Percentiles rank a stretch among this genome's conserved stretches.
phyloP scores from a whole-genome alignment of 106 monocot species.

The Narthecium ossifragum region DNA sequence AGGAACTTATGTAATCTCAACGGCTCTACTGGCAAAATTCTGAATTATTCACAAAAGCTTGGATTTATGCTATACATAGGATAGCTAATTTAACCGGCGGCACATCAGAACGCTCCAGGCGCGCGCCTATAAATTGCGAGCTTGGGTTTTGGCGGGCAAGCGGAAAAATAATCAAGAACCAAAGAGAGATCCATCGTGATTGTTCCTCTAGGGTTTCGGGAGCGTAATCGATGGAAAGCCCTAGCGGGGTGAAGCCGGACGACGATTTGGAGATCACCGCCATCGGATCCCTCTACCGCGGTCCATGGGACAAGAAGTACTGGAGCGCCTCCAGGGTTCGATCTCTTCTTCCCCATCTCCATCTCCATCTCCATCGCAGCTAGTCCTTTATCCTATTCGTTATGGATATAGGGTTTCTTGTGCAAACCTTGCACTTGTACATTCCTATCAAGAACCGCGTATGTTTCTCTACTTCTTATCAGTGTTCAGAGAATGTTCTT shows the following conservation, averaged over 20 bases:
- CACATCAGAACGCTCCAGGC: too few relatives aligned
- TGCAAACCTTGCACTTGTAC: too few relatives aligned
- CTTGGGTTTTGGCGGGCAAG: background rate
- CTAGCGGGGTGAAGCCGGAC: background rate
- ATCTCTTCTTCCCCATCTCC: background rate
- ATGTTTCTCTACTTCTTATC: background rate
- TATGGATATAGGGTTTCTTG: too few relatives aligned
- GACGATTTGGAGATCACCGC: slow-evolving; percentile 74
- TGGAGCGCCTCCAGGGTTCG: slow-evolving; percentile 88
- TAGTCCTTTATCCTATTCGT: background rate
- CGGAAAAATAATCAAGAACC: background rate
- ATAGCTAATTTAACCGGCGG: too few relatives aligned
- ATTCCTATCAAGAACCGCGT: too few relatives aligned
- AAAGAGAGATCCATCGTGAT: background rate
- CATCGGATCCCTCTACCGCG: slow-evolving; percentile 58
- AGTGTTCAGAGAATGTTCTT: background rate
- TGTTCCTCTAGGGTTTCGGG: background rate
- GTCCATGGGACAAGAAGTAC: slow-evolving; percentile 91
- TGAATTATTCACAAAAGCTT: too few relatives aligned
- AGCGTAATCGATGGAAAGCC: slow-evolving; percentile 11
- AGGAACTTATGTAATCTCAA: too few relatives aligned
- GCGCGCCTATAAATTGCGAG: too few relatives aligned
- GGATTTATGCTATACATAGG: too few relatives aligned
- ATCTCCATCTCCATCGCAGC: background rate
- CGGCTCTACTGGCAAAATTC: too few relatives aligned